phyloP scores from a whole-genome alignment of 257 asterid genomes.

The Eustoma russellianum region DNA sequence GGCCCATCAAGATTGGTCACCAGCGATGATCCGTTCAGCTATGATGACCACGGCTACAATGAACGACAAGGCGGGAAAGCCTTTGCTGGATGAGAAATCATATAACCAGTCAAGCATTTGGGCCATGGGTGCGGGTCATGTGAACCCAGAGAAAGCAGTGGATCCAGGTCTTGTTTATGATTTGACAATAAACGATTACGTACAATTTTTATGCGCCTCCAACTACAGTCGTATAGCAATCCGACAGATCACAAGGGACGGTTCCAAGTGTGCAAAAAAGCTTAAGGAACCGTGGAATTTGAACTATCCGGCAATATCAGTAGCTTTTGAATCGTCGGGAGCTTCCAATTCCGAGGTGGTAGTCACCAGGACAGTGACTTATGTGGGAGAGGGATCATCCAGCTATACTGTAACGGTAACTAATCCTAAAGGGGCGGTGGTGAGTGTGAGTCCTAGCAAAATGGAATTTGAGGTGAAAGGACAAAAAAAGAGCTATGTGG shows the following conservation, averaged over 20 bases:
- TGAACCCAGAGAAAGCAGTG: conserved; percentile 56
- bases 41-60: conserved; percentile 78
- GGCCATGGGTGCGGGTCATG: conserved; percentile 82
- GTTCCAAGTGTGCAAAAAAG: conserved; percentile 24
- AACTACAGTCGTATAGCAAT: conserved; percentile 34
- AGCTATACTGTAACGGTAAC: conserved; percentile 25
- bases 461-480: conserved; percentile 40
- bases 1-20: conserved; percentile 89
- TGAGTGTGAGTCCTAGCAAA: conserved; percentile 37
- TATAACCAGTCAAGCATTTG: conserved; percentile 37
- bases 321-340: conserved; percentile 27
- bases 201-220: conserved; percentile 60
- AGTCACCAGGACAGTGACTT: conserved; percentile 44
- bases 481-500: conserved; percentile 35
- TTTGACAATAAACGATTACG: conserved; percentile 32
- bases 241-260: conserved; percentile 22
- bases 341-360: conserved; percentile 2
- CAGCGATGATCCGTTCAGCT: conserved; percentile 88
- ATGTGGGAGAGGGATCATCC: conserved; percentile 34
- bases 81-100: conserved; percentile 49
- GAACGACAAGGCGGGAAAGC: conserved; percentile 33
- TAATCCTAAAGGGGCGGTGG: conserved; percentile 30
- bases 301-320: conserved; percentile 65
- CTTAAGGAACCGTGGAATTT: conserved; percentile 53
- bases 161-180: conserved; percentile 84